Evolutionary conservation across 2,329 filamentous ascomycete species (phyloP).

Genomic region (Claviceps capensis): DNA sequence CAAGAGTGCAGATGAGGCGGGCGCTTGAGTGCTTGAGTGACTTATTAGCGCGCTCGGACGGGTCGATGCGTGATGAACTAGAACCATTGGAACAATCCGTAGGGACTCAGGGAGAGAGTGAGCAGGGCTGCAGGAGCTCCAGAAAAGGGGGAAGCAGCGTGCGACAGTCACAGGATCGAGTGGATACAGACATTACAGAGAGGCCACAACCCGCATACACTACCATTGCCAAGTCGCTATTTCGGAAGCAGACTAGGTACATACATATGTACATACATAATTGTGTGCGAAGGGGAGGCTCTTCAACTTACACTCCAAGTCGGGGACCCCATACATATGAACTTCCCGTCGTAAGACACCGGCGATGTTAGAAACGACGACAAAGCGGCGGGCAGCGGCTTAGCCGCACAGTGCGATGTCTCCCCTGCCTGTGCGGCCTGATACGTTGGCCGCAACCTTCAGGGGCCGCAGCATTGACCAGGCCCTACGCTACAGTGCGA

Average conservation of each 20-base stretch:
- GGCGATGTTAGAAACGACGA: not conserved
- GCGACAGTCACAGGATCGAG: not conserved
- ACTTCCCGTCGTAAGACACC: not conserved
- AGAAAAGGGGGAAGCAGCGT: not conserved
- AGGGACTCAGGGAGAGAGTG: not conserved
- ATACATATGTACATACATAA: too few relatives aligned
- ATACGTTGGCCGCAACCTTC: not conserved
- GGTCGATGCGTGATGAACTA: not conserved
- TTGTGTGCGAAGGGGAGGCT: too few relatives aligned
- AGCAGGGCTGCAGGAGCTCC: not conserved
- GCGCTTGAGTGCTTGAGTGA: not conserved
- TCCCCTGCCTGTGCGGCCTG: not conserved
- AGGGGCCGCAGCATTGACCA: not conserved
- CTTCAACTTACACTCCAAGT: too few relatives aligned
- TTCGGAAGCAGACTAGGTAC: too few relatives aligned
- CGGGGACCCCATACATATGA: not conserved
- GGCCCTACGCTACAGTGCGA: not conserved
- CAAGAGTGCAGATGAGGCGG: not conserved
- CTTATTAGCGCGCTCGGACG: not conserved
- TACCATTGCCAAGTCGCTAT: too few relatives aligned
- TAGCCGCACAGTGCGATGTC: not conserved
- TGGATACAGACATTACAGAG: not conserved
- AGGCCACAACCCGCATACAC: not conserved
- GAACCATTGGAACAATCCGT: not conserved
- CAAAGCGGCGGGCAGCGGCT: not conserved